Conservation (phyloP, 2,329 filamentous ascomycete species). For the Cladophialophora psammophila region DNA sequence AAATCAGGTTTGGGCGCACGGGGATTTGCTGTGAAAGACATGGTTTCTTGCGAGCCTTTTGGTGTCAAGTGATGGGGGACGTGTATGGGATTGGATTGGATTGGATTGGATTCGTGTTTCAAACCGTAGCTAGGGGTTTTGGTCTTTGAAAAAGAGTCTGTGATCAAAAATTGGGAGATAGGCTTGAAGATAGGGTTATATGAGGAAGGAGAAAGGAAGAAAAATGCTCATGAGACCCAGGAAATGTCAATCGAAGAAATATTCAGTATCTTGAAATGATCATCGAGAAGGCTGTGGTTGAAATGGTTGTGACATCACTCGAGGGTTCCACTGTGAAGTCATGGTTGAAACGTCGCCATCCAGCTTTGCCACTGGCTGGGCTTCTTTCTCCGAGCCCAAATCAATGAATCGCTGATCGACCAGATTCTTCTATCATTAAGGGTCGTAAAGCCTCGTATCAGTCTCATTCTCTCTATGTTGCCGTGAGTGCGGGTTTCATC, state of each 20-base stretch:
- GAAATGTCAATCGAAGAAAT: background rate
- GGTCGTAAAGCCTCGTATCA: slow-evolving; percentile 8
- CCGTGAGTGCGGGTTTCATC: background rate
- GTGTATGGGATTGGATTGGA: too few relatives aligned
- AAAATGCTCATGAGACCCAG: background rate
- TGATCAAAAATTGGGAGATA: too few relatives aligned
- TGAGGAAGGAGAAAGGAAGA: background rate
- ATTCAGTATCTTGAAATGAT: background rate
- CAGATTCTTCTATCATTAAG: slow-evolving; percentile 13
- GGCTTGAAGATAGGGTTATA: background rate
- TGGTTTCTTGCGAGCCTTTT: slow-evolving; percentile 19
- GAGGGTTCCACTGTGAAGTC: slow-evolving; percentile 21
- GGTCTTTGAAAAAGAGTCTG: too few relatives aligned
- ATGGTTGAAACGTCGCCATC: slow-evolving; percentile 4
- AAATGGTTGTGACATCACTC: slow-evolving; percentile 17
- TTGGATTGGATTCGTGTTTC: too few relatives aligned
- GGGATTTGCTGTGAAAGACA: slow-evolving; percentile 37
- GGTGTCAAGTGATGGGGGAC: background rate
- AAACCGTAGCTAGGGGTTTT: too few relatives aligned
- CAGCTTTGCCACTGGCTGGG: slow-evolving; percentile 6
- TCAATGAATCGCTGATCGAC: background rate
- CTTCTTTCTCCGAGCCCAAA: background rate
- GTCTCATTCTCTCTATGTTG: slow-evolving; percentile 3
- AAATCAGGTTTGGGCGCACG: slow-evolving; percentile 56
- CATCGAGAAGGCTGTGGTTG: background rate